Evolutionary conservation across 2,329 filamentous ascomycete genomes (phyloP), one percentile per base, ranked within the genome.

Genomic region (Aureobasidium sp.): DNA sequence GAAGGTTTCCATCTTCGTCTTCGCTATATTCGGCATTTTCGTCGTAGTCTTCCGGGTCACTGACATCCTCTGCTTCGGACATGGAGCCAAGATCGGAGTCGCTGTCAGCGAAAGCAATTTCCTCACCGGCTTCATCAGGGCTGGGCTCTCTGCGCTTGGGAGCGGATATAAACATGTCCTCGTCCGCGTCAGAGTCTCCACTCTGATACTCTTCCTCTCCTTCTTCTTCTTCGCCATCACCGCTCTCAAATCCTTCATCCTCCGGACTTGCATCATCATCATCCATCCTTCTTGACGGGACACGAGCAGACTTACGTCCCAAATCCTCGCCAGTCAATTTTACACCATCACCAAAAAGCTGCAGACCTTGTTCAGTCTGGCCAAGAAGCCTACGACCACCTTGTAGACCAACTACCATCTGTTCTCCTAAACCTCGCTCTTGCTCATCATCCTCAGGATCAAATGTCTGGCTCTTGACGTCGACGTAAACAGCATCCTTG

Each of bases 51-150:
- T 71, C 74, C 5, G 51, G 51, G 0, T 70, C 69, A 4, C 72
- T 71, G 3, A 73, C 71, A 17, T 74, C 73, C 12, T 66, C 66
- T 10, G 62, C 73, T 53, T 75, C 75, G 7, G 88, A 95, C 58
- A 96, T 70, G 3, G 91, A 95, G 6, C 93, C 93, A 4, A 98
- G 77, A 66, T 98, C 94, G 0, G 93, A 98, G 68, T 98, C 94
- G 64, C 89, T 95, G 64, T 98, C 93, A 12, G 93, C 93, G 72
- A 96, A 98, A 1, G 84, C 88, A 54, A 97, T 63, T 52, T 95
- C 88, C 25, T 83, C 87, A 21, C 82, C 87, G 21, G 82, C 80
- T 10, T 74, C 74, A 19, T 68, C 59, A 30, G 61, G 60, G 50
- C 69, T 76, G 32, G 79, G 73, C 29, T 80, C 77, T 14, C 55